Base-by-base conservation (phyloP, 83 land plant genomes). In the Picea abies region DNA sequence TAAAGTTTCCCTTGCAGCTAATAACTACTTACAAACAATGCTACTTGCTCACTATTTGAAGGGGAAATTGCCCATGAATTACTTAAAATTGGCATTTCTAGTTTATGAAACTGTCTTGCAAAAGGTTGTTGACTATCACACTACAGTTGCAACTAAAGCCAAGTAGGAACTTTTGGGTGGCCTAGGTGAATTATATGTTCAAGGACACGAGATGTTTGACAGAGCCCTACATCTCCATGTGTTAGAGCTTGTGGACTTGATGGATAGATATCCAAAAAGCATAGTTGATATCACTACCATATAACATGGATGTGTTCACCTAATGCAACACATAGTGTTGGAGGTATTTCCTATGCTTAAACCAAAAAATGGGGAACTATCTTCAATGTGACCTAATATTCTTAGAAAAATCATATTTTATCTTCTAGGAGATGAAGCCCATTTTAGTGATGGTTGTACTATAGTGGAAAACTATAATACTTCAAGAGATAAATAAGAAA, bases 1-100 rank as follows among this genome's bases (percentile, higher is more conserved):
- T 29, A 29, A 98, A 83, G 99, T 98, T 82, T 85, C 94, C 56
- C 84, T 96, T 84, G 99, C 99, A 71, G 99, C 97, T 72, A 88
- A 92, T 81, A 93, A 86, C 58, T 91, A 97, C 39, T 85, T 98
- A 58, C 97, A 96, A 67, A 85, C 94, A 77, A 80, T 92, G 12
- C 86, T 96, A 56, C 69, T 87, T n/a, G 81, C 94, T 84, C 97
- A 96, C 80, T 89, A 86, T 69, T 76, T 83, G 17, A 98, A 96
- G 98, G 99, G 92, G 63, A 92, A 84, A 78, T 71, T 96, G 72
- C 94, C 94, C 23, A n/a, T 65, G 66, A 10, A 83, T 25, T 95
- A 93, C 81, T 90, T 96, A 16, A 77, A 87, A 76, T 89, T 95
- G 58, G 89, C 93, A 81, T 93, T 96, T 79, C 84, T 72, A 72